These are phyloP conservation scores for Saksenaea vasiformis DNA, from an alignment of 371 early-diverging fungal genomes.

Conservation along the genomic window DNA sequence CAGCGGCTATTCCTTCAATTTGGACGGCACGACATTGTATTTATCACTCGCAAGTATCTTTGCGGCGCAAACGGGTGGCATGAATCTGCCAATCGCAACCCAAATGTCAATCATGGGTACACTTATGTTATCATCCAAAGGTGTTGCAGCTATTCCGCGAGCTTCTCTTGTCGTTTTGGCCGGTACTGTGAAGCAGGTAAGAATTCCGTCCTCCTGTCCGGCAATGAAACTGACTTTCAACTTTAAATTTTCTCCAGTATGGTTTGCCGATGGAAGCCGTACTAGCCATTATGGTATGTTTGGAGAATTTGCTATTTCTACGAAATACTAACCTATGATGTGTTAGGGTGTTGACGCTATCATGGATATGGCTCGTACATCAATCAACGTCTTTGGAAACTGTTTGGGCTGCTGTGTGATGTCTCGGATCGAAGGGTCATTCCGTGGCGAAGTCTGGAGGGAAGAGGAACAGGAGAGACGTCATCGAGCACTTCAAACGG, in stretches of 20 bases:
- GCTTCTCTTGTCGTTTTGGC: slow-evolving; percentile 71
- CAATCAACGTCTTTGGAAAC: slow-evolving; percentile 75
- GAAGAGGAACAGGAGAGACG: slow-evolving; percentile 43
- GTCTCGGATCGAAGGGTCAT: slow-evolving; percentile 74
- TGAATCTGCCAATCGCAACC: slow-evolving; percentile 56
- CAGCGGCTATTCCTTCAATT: slow-evolving; percentile 82
- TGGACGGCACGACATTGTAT: slow-evolving; percentile 83
- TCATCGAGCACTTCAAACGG: slow-evolving; percentile 34
- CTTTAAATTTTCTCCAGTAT: slow-evolving; percentile 22
- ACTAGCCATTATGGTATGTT: slow-evolving; percentile 54
- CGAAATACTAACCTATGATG: background rate
- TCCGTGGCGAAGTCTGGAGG: slow-evolving; percentile 58
- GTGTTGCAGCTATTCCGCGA: slow-evolving; percentile 78
- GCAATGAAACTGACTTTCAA: background rate
- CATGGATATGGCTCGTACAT: slow-evolving; percentile 82
- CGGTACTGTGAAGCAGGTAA: slow-evolving; percentile 45
- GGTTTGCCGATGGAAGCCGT: slow-evolving; percentile 64
- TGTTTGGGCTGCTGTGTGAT: slow-evolving; percentile 75
- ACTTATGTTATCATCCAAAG: slow-evolving; percentile 77
- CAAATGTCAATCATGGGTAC: slow-evolving; percentile 76
- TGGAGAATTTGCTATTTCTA: background rate
- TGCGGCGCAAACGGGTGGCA: slow-evolving; percentile 67
- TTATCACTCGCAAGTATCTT: slow-evolving; percentile 68
- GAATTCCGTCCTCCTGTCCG: background rate
- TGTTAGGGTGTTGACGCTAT: slow-evolving; percentile 66